phyloP scores from a whole-genome alignment of 2,329 filamentous ascomycete species.

The Aspergillus sp. region DNA sequence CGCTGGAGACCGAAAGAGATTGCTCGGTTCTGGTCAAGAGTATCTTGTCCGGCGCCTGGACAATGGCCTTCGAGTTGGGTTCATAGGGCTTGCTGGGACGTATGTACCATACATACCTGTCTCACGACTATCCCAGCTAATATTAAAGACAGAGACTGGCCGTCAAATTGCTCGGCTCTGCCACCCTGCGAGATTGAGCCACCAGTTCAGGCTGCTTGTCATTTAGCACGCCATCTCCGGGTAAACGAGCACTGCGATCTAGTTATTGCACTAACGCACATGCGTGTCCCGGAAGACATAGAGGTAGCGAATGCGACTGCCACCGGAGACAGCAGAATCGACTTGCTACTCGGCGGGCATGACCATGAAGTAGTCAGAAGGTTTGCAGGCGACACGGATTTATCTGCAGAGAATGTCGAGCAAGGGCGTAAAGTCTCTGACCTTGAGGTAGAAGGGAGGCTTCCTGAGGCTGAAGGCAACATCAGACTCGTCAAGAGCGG shows the following conservation, averaged over 20 bases:
- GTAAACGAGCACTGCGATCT: conserved; percentile 19
- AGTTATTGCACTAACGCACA: conserved; percentile 26
- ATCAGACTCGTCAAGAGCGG: conserved; percentile 19
- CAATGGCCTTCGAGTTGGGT: conserved; percentile 14
- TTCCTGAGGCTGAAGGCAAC: conserved; percentile 9
- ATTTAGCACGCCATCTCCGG: conserved; percentile 8
- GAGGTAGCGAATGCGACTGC: conserved; percentile 15
- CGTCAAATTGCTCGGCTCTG: conserved; percentile 19
- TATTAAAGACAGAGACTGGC: conserved; percentile 15
- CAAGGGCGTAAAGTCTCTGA: conserved; percentile 9
- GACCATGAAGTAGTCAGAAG: conserved; percentile 25
- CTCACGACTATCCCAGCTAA: neutral
- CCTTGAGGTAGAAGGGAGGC: conserved; percentile 3
- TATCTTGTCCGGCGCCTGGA: conserved; percentile 12
- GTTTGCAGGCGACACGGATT: conserved; percentile 15
- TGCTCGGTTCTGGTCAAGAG: conserved; percentile 9
- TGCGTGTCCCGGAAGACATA: conserved; percentile 20
- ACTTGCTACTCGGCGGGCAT: conserved; percentile 26
- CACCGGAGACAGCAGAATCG: conserved; percentile 17
- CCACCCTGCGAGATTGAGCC: conserved; percentile 7
- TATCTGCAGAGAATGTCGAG: conserved; percentile 14
- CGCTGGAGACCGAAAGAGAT: neutral
- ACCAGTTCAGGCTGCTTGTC: neutral
- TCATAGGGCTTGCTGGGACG: conserved; percentile 20
- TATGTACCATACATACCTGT: conserved; percentile 3